phyloP scores from a whole-genome alignment of 768 basidiomycete genomes.

The Myochromella boudieri region DNA sequence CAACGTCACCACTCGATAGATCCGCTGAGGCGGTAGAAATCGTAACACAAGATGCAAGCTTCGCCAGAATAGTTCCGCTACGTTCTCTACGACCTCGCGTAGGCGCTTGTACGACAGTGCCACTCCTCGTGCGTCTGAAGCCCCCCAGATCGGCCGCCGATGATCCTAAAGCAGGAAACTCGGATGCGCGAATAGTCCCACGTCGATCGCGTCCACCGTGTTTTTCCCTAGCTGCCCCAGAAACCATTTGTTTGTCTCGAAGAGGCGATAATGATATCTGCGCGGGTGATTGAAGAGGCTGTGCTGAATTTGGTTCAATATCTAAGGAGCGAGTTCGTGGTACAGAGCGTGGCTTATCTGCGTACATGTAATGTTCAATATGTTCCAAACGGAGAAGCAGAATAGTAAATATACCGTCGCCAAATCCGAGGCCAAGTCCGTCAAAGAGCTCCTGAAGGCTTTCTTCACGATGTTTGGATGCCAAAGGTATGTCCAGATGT shows the following conservation, averaged over 20 bases:
- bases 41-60: constrained; percentile 14
- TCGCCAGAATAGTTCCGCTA: constrained; percentile 19
- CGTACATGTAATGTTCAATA: not conserved
- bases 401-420: constrained; percentile 8
- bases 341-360: constrained; percentile 3
- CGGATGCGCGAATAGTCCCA: constrained; percentile 52
- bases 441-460: constrained; percentile 18
- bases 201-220: constrained; percentile 34
- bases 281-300: constrained; percentile 13
- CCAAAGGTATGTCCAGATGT: not conserved
- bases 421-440: constrained; percentile 15
- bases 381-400: not conserved
- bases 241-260: not conserved
- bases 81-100: constrained; percentile 19
- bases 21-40: too few species aligned
- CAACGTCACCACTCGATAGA: constrained; percentile 10
- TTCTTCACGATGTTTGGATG: not conserved
- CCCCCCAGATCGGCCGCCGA: constrained; percentile 17
- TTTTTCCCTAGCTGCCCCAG: constrained; percentile 6
- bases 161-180: constrained; percentile 25
- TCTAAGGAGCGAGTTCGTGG: constrained; percentile 16
- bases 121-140: constrained; percentile 46
- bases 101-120: constrained; percentile 37
- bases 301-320: constrained; percentile 1
- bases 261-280: constrained; percentile 13